Base-by-base conservation (phyloP, 129 eudicot species). In the Pittosporum tobira region DNA sequence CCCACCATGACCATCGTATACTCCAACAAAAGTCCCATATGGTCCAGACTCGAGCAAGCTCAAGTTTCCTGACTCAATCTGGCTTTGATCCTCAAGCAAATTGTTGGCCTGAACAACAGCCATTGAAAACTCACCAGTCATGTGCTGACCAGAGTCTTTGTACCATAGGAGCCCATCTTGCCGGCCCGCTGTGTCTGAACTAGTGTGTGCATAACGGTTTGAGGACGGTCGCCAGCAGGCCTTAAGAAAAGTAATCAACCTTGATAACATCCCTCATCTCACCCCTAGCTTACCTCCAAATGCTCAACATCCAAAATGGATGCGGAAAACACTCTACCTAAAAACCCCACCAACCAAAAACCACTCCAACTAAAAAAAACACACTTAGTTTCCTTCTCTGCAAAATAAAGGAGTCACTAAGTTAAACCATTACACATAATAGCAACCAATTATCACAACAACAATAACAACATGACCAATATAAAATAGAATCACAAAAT, bases 1-100 rank as follows among this genome's bases (percentile, higher is more conserved):
- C 37, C 95, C 95, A 20, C 95, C 95, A 59, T 85, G 95, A 62
- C 95, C 95, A 69, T 85, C 95, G 48, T 85, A 85, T 31, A 85
- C 84, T 55, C 95, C 95, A 46, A 85, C 70, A 67, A 85, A 85
- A 42, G 95, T 81, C 62, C 95, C 95, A 21, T 76, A 71, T 0
- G 87, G 95, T 24, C 95, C 95, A 13, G 87, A 67, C 71, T 81
- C 87, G n/a, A 58, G 77, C 48, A 85, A 68, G 62, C 95, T 85
- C 81, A 85, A 79, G 6, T 79, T 71, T 24, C 95, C 95, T 0
- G 95, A 85, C 73, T 85, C 95, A 58, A 85, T 73, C 77, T 85
- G 95, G 50, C 84, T 79, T 58, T 85, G 95, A 74, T 85, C 95
- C 71, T 85, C 95, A 12, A 85, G 89, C 55, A 85, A 65, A 77